A percentile compares a stretch with the other conserved stretches of the same genome.
Conservation (phyloP, 331 rosid species). For the Malus hybrid region DNA sequence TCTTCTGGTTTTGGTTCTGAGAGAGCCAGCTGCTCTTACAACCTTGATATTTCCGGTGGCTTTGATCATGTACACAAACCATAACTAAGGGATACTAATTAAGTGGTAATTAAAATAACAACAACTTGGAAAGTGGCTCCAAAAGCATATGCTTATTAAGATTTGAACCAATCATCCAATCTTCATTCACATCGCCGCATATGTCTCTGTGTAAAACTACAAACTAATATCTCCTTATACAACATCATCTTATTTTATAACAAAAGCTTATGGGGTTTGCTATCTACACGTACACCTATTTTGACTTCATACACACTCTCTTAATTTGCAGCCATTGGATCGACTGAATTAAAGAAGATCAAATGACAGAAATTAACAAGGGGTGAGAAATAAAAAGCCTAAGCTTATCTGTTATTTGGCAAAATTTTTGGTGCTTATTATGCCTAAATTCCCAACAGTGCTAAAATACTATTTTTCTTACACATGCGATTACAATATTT, state of each 20-base stretch:
- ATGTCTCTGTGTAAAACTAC: neutral
- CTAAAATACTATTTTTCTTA: neutral
- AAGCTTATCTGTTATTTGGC: neutral
- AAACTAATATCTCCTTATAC: neutral
- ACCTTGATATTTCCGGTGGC: slow-evolving; percentile 9
- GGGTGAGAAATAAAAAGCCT: no score
- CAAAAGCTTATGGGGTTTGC: neutral
- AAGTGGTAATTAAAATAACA: neutral
- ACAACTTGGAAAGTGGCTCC: neutral
- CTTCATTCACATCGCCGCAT: slow-evolving; percentile 13
- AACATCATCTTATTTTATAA: neutral
- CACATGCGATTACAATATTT: neutral
- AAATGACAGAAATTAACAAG: no score
- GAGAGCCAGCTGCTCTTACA: neutral
- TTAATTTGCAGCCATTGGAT: no score
- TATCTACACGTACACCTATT: no score
- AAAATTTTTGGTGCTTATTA: neutral
- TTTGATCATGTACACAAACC: neutral
- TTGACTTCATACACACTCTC: no score
- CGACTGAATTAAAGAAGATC: no score
- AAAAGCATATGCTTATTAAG: neutral
- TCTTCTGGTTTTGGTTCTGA: neutral
- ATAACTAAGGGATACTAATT: neutral
- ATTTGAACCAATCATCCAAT: neutral
- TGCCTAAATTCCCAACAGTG: neutral